phyloP scores from a whole-genome alignment of 192 early-diverging fungal genomes.

The Coemansia sp. region DNA sequence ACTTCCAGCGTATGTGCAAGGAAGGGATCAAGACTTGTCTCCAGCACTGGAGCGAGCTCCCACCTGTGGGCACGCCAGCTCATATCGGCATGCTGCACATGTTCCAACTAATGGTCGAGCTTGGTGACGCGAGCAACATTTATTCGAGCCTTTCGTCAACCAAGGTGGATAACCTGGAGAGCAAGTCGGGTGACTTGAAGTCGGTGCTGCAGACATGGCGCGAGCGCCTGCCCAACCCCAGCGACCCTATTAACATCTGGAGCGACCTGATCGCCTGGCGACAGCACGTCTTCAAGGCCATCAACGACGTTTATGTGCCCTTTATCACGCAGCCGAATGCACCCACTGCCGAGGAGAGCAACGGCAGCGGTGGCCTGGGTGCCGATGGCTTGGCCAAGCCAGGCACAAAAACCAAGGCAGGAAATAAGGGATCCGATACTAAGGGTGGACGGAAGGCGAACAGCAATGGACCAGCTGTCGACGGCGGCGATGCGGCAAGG shows the following conservation, averaged over 20 bases:
- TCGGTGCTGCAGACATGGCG: slow-evolving; percentile 91
- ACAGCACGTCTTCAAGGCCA: slow-evolving; percentile 94
- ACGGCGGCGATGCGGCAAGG: slow-evolving; percentile 20
- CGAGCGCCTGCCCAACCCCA: slow-evolving; percentile 92
- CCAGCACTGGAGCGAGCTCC: slow-evolving; percentile 89
- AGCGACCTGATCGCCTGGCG: slow-evolving; percentile 97
- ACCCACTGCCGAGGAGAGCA: slow-evolving; percentile 12
- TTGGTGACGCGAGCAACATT: slow-evolving; percentile 90
- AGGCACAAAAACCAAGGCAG: slow-evolving; percentile 28
- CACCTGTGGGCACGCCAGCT: slow-evolving; percentile 78
- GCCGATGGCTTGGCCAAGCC: background rate
- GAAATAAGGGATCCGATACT: slow-evolving; percentile 56
- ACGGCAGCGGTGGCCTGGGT: slow-evolving; percentile 8
- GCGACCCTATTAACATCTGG: slow-evolving; percentile 99
- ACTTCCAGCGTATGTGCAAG: slow-evolving; percentile 81
- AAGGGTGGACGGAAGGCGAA: slow-evolving; percentile 42
- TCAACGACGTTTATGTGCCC: slow-evolving; percentile 95
- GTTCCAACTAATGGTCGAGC: slow-evolving; percentile 97
- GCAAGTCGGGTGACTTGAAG: slow-evolving; percentile 86
- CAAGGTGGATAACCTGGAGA: slow-evolving; percentile 81
- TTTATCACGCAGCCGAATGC: slow-evolving; percentile 60
- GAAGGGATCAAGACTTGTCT: slow-evolving; percentile 86
- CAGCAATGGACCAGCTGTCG: slow-evolving; percentile 9
- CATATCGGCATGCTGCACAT: slow-evolving; percentile 86
- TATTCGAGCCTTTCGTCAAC: slow-evolving; percentile 79